Evolutionary conservation across 495 filamentous ascomycete genomes (phyloP).

Genomic region (Elaphomyces granulatus): DNA sequence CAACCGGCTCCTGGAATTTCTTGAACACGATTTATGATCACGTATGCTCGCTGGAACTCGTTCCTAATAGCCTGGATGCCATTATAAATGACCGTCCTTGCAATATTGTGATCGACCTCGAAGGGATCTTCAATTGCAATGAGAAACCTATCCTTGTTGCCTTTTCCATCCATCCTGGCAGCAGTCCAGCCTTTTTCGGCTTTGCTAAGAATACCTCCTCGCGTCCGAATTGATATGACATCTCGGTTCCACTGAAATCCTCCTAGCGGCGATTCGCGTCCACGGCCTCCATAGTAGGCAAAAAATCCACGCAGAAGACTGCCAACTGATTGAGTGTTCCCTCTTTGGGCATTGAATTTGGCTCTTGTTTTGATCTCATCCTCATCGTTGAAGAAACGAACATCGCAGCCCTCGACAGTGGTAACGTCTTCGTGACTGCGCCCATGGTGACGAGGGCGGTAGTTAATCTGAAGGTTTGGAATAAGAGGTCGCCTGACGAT

Average conservation of each 20-base stretch:
- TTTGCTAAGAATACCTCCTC: conserved; percentile 53
- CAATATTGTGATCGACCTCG: conserved; percentile 70
- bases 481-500: conserved; percentile 61
- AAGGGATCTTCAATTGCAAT: conserved; percentile 84
- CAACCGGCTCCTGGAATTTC: conserved; percentile 5
- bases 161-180: conserved; percentile 43
- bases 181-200: conserved; percentile 62
- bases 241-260: conserved; percentile 59
- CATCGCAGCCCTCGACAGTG: conserved; percentile 38
- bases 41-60: conserved; percentile 62
- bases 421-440: conserved; percentile 10
- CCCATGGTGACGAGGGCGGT: conserved; percentile 7
- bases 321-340: conserved; percentile 48
- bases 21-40: conserved; percentile 34
- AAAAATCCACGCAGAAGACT: conserved; percentile 62
- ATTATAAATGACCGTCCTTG: conserved; percentile 59
- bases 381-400: conserved; percentile 58
- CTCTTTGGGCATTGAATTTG: conserved; percentile 34
- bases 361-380: conserved; percentile 41
- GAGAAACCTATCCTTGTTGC: conserved; percentile 62
- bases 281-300: conserved; percentile 54
- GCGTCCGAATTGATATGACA: conserved; percentile 55
- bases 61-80: conserved; percentile 64
- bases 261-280: conserved; percentile 24
- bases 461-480: conserved; percentile 52